Conservation (phyloP, 2,329 filamentous ascomycete genomes). For the Epichloe elymi region DNA sequence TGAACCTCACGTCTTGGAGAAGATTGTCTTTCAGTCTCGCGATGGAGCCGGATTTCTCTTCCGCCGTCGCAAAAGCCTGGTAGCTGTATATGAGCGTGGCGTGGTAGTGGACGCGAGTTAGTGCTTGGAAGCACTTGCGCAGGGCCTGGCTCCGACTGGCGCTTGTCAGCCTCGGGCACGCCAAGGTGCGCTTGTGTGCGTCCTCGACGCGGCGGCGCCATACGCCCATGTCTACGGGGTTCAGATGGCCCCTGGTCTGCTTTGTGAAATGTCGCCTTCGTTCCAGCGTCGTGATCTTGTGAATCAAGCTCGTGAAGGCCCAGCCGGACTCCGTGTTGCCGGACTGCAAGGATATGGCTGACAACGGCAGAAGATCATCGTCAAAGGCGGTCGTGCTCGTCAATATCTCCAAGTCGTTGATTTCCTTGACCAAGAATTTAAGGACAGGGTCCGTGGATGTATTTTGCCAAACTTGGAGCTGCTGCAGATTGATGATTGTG, state of each 20-base stretch:
- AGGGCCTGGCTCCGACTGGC: conserved; percentile 1
- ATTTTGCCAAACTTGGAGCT: background rate
- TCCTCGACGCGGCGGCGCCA: conserved; percentile 1
- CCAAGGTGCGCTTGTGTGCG: background rate
- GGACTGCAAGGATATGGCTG: background rate
- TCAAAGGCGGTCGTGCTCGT: conserved; percentile 4
- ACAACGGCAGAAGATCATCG: background rate
- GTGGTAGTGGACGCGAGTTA: conserved; percentile 9
- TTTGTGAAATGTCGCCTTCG: background rate
- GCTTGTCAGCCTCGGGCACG: conserved; percentile 6
- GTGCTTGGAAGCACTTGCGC: conserved; percentile 7
- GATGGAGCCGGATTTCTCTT: background rate
- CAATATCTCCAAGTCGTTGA: conserved; percentile 5
- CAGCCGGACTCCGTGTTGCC: conserved; percentile 1
- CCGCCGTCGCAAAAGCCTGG: conserved; percentile 7
- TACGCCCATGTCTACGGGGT: conserved; percentile 1
- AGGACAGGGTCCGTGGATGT: conserved; percentile 1
- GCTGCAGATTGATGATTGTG: conserved; percentile 1
- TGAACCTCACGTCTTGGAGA: conserved; percentile 1
- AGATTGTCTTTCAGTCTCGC: background rate
- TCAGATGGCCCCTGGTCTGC: background rate
- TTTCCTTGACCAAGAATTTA: conserved; percentile 5
- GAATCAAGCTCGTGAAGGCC: conserved; percentile 5
- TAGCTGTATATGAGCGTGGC: conserved; percentile 11
- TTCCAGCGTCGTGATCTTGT: conserved; percentile 3